Conservation (phyloP, 192 early-diverging fungal species). For the Backusella morwellensis region DNA sequence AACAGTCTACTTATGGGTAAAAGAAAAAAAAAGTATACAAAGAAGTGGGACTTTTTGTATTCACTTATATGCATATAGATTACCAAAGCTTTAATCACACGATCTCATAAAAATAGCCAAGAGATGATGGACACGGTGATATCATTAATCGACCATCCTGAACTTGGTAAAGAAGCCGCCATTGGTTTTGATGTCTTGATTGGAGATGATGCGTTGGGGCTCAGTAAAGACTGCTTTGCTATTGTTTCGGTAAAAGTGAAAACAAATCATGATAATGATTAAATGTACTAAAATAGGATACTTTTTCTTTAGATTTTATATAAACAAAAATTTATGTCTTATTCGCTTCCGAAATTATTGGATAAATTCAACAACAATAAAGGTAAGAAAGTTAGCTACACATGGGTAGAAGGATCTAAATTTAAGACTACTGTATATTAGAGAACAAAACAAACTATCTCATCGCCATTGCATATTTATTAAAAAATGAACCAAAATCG, state of each 20-base stretch:
- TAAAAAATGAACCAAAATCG: slow-evolving; percentile 79
- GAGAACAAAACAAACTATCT: slow-evolving; percentile 70
- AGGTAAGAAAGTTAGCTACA: slow-evolving; percentile 17
- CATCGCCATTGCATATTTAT: slow-evolving; percentile 76
- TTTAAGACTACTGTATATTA: slow-evolving; percentile 10
- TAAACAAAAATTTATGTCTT: slow-evolving; percentile 84
- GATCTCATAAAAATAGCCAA: slow-evolving; percentile 49
- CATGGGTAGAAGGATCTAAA: not conserved
- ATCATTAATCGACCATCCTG: slow-evolving; percentile 42
- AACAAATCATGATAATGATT: not conserved
- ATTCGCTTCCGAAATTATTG: slow-evolving; percentile 68
- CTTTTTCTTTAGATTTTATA: slow-evolving; percentile 57
- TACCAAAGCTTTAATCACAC: slow-evolving; percentile 63
- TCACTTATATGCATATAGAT: slow-evolving; percentile 34
- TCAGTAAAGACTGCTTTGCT: slow-evolving; percentile 70
- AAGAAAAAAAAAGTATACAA: not conserved
- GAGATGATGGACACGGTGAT: slow-evolving; percentile 53
- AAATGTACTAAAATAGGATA: not conserved
- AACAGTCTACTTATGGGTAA: not conserved
- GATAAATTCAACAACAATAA: slow-evolving; percentile 45
- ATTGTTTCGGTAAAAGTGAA: slow-evolving; percentile 46
- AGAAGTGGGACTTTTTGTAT: not conserved
- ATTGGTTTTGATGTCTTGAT: slow-evolving; percentile 71
- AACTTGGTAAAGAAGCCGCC: slow-evolving; percentile 51
- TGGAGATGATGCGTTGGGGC: slow-evolving; percentile 61